phyloP scores from a whole-genome alignment of 2,329 filamentous ascomycete species.

The Aspergillus nomiae region DNA sequence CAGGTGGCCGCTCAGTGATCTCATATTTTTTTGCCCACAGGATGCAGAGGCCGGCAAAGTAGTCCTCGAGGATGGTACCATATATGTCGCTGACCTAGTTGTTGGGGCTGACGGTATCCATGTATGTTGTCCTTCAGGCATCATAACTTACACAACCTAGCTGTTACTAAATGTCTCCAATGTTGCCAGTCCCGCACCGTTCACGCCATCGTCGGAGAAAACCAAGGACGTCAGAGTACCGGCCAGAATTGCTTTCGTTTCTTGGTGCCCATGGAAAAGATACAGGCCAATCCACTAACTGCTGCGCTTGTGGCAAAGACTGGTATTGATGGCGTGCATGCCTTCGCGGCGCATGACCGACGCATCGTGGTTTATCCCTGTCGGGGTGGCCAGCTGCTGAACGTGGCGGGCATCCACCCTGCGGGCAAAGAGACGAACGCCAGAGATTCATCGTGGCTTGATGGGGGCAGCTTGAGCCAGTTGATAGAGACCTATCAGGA shows the following conservation, averaged over 20 bases:
- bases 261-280: slow-evolving; percentile 35
- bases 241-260: slow-evolving; percentile 39
- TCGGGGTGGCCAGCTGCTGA: slow-evolving; percentile 15
- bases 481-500: slow-evolving; percentile 10
- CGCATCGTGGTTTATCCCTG: slow-evolving; percentile 31
- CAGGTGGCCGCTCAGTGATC: background rate
- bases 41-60: background rate
- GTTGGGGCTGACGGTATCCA: background rate
- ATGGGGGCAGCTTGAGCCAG: background rate
- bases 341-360: slow-evolving; percentile 17
- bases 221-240: slow-evolving; percentile 23
- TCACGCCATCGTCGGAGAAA: slow-evolving; percentile 20
- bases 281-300: slow-evolving; percentile 16
- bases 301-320: background rate
- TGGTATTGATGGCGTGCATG: slow-evolving; percentile 4
- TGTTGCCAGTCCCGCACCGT: background rate
- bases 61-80: background rate
- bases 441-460: background rate
- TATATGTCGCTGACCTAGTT: background rate
- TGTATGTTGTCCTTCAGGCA: background rate
- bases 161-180: background rate
- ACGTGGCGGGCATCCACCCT: slow-evolving; percentile 14
- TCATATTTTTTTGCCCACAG: background rate
- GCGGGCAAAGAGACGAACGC: background rate
- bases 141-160: background rate